phyloP scores from a whole-genome alignment of 2,329 filamentous ascomycete species.

The Penicillium italicum region DNA sequence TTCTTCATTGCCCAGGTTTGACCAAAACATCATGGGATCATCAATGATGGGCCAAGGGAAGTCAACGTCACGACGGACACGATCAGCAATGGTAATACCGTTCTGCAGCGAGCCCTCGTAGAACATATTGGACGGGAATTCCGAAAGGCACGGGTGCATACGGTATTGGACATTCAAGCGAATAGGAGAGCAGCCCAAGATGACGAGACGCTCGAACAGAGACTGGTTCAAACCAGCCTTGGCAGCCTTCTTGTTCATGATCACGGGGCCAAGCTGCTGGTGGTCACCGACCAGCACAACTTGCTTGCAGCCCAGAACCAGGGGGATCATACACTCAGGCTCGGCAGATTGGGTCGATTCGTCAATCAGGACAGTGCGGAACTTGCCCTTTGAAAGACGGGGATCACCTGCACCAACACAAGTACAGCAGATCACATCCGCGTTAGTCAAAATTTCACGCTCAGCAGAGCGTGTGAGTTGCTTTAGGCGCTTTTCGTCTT shows the following conservation, averaged over 20 bases:
- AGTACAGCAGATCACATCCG: constrained; percentile 97
- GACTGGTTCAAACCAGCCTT: constrained; percentile 97
- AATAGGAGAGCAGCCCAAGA: constrained; percentile 84
- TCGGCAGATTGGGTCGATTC: constrained; percentile 98
- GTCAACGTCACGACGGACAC: constrained; percentile 87
- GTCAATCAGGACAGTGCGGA: constrained; percentile 95
- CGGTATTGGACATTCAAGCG: constrained; percentile 96
- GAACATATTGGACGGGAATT: constrained; percentile 99
- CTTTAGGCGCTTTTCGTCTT: constrained; percentile 98
- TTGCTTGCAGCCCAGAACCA: constrained; percentile 96
- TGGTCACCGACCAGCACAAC: constrained; percentile 98
- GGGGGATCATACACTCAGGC: constrained; percentile 97
- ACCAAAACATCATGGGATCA: constrained; percentile 99
- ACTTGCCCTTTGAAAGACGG: constrained; percentile 93
- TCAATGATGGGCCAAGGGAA: constrained; percentile 96
- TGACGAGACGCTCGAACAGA: constrained; percentile 93
- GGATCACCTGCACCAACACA: constrained; percentile 97
- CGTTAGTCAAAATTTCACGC: constrained; percentile 89
- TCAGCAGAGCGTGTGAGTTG: constrained; percentile 90
- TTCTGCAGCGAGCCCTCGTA: constrained; percentile 97
- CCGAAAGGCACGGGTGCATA: constrained; percentile 96
- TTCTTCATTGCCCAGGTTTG: constrained; percentile 93
- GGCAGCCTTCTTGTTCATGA: constrained; percentile 99
- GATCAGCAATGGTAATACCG: constrained; percentile 83
- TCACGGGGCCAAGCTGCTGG: constrained; percentile 94